Base-by-base conservation (phyloP, 306 rosid genomes). In the Pyrus pyrifolia region DNA sequence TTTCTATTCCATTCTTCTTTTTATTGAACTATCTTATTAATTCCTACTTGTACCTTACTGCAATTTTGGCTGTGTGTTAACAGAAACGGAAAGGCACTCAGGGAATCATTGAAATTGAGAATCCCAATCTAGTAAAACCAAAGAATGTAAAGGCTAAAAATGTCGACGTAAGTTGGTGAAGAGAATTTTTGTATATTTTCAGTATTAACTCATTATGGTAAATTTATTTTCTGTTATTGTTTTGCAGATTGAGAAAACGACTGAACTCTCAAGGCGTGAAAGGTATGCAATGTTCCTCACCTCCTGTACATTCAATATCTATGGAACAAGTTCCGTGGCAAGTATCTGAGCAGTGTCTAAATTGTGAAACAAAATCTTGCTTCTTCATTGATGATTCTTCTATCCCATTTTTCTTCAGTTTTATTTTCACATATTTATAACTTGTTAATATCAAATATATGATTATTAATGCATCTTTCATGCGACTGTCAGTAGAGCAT, bases 201-300 rank as follows among this genome's bases (percentile, higher is more conserved):
- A 1, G 45, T 51, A 70, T 4, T 29, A 51, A 70, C 17, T 27
- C 60, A 17, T 30, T 1, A 15, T 27, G 4, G 3, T 67, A 61
- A 33, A 33, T 25, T 45, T 72, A 23, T 8, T 30, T 31, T 66
- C 14, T 78, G 51, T 70, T 87, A 38, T 51, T 45, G 66, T 64
- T 74, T 64, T 72, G 75, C 85, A 92, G 98, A 83, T 87, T 62
- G 90, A 76, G 14, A 92, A 92, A 87, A 94, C 97, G 22, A 85
- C 88, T 74, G 98, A 94, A 82, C 97, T 94, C 83, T 94, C 97
- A 70, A 92, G 98, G 92, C 97, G 98, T 81, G 98, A 94, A 89
- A 94, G 98, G 97, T 94, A 71, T 42, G 19, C 69, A 21, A 12
- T 30, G 55, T 53, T 76, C 17, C 27, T 64, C 30, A n/a, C 59